These are phyloP conservation scores for Hygrophoropsis aurantiaca DNA, from an alignment of 768 basidiomycete species.

Conservation along the genomic window DNA sequence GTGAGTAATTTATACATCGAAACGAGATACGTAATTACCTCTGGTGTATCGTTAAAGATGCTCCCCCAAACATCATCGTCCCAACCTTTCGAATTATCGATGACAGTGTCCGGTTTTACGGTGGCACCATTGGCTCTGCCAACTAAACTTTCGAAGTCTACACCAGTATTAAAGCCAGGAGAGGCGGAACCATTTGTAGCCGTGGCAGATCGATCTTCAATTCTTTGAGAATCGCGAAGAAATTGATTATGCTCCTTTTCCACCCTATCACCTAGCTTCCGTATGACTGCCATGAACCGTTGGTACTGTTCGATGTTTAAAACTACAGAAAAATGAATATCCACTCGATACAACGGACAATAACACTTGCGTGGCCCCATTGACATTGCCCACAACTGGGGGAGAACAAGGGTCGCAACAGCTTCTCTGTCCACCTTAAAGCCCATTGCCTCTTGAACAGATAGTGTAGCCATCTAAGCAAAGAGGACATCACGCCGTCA, in stretches of 20 bases:
- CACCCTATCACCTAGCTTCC: slow-evolving; percentile 78
- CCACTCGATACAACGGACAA: not conserved
- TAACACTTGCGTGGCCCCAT: slow-evolving; percentile 81
- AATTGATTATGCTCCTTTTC: slow-evolving; percentile 92
- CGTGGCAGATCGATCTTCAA: slow-evolving; percentile 73
- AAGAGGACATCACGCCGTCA: not conserved
- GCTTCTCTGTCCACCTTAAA: slow-evolving; percentile 92
- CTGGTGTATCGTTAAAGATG: slow-evolving; percentile 52
- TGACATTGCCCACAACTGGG: slow-evolving; percentile 96
- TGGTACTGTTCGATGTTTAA: slow-evolving; percentile 86
- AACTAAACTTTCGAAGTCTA: slow-evolving; percentile 89
- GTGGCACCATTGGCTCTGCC: slow-evolving; percentile 50
- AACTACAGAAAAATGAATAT: slow-evolving; percentile 44
- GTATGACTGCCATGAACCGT: slow-evolving; percentile 86
- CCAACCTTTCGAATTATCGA: slow-evolving; percentile 50
- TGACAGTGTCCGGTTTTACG: slow-evolving; percentile 44
- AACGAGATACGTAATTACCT: slow-evolving; percentile 16
- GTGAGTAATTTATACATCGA: not conserved
- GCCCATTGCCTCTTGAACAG: slow-evolving; percentile 96
- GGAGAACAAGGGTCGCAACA: slow-evolving; percentile 83
- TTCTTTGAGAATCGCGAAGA: slow-evolving; percentile 86
- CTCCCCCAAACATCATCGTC: slow-evolving; percentile 87
- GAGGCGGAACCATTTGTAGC: slow-evolving; percentile 41
- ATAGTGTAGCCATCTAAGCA: slow-evolving; percentile 77
- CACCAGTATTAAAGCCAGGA: slow-evolving; percentile 41